phyloP scores from a whole-genome alignment of 306 rosid species.

The Crataegus laevigata region DNA sequence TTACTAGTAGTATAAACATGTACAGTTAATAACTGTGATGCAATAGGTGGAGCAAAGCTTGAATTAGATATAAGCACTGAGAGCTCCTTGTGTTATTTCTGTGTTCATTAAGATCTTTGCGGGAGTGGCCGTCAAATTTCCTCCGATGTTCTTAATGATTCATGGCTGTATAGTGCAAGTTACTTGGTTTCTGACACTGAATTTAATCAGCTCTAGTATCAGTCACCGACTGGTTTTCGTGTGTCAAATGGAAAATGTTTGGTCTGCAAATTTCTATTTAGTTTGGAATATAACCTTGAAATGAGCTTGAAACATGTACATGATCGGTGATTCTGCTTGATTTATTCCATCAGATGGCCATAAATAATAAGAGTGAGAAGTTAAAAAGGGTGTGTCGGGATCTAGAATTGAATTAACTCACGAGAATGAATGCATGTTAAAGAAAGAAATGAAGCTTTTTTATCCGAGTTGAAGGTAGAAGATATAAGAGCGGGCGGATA shows the following conservation, averaged over 20 bases:
- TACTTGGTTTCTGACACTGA: not conserved
- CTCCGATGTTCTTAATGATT: not conserved
- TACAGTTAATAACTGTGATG: not conserved
- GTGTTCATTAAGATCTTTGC: not conserved
- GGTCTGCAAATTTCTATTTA: not conserved
- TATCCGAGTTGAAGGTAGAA: no score
- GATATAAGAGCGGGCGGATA: no score
- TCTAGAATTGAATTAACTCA: no score
- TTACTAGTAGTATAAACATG: conserved; percentile 1
- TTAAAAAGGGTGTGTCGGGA: no score
- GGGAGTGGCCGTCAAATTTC: not conserved
- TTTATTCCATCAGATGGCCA: no score
- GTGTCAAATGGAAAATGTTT: not conserved
- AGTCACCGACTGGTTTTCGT: not conserved
- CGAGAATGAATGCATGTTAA: no score
- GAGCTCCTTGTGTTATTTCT: not conserved
- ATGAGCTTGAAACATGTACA: no score
- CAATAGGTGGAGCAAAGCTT: not conserved
- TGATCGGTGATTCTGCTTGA: no score
- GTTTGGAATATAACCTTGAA: not conserved
- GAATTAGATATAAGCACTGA: not conserved
- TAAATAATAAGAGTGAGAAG: no score
- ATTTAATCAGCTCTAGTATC: not conserved
- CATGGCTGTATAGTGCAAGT: not conserved
- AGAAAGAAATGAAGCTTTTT: no score